Conservation (phyloP, 192 early-diverging fungal species). For the Rhizoclosmatium sp. region DNA sequence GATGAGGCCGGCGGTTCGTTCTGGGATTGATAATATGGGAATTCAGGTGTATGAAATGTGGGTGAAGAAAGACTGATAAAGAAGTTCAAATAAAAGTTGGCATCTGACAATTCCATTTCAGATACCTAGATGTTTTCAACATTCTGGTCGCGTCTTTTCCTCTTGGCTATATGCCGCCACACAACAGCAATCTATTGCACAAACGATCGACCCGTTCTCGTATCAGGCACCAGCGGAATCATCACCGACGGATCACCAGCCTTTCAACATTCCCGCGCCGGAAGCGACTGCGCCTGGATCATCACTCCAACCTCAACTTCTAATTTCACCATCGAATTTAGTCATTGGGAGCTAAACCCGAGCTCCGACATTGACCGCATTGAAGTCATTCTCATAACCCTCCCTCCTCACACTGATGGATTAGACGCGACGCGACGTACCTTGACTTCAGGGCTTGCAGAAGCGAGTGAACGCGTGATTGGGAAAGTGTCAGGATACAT, state of each 20-base stretch:
- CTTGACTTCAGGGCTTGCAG: neutral
- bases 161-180: too few species aligned
- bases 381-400: neutral
- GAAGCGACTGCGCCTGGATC: slow-evolving; percentile 29
- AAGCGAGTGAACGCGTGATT: neutral
- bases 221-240: neutral
- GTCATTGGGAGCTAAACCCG: slow-evolving; percentile 26
- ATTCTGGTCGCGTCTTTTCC: too few species aligned
- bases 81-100: too few species aligned
- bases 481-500: slow-evolving; percentile 18
- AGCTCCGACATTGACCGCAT: slow-evolving; percentile 1
- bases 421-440: neutral
- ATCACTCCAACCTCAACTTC: neutral
- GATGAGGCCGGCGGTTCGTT: neutral
- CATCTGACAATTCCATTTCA: too few species aligned
- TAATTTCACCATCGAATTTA: slow-evolving; percentile 17
- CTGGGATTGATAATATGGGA: slow-evolving; percentile 2
- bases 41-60: neutral
- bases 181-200: neutral
- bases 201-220: neutral
- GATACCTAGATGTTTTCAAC: too few species aligned
- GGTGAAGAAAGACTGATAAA: too few species aligned
- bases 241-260: slow-evolving; percentile 22
- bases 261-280: slow-evolving; percentile 22
- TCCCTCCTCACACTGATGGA: too few species aligned